phyloP scores from a whole-genome alignment of 2,329 filamentous ascomycete genomes.

The Stachybotrys chartarum region DNA sequence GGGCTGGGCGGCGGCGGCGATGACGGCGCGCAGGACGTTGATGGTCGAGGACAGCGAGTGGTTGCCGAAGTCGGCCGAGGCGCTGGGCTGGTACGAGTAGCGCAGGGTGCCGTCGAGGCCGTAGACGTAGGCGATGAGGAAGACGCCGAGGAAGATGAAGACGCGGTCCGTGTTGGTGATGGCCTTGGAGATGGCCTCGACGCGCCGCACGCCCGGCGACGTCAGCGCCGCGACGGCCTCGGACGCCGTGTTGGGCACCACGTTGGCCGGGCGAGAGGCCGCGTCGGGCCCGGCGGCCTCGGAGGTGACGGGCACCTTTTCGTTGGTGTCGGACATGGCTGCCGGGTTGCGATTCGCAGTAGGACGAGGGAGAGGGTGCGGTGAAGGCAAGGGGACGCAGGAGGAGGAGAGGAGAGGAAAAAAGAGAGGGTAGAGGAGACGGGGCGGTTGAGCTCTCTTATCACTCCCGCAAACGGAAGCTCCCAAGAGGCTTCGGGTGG shows the following conservation, averaged over 20 bases:
- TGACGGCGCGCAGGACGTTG: conserved; percentile 50
- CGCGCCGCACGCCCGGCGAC: conserved; percentile 49
- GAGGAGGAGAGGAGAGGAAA: not conserved
- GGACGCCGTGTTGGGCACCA: not conserved
- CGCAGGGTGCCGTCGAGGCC: conserved; percentile 52
- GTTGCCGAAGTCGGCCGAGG: conserved; percentile 39
- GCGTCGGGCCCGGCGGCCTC: not conserved
- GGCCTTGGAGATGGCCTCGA: conserved; percentile 47
- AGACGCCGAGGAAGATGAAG: conserved; percentile 53
- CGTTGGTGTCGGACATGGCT: not conserved
- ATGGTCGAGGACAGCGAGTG: conserved; percentile 54
- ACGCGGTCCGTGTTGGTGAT: conserved; percentile 45
- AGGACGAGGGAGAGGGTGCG: not conserved
- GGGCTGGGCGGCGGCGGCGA: conserved; percentile 52
- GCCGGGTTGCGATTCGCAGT: not conserved
- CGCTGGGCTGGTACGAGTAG: conserved; percentile 48
- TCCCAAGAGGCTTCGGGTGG: not conserved
- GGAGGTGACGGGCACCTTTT: not conserved
- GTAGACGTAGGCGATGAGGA: conserved; percentile 58
- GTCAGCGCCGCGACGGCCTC: conserved; percentile 18
- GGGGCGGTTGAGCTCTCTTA: not conserved
- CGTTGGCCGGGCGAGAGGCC: not conserved
- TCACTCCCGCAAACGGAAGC: not conserved
- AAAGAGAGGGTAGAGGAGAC: not conserved
- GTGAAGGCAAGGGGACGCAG: not conserved